Percentiles rank a stretch among this genome's conserved stretches.
Evolutionary conservation across 352 stramenopile genomes (phyloP).

Genomic region (Globisporangium spiculum): DNA sequence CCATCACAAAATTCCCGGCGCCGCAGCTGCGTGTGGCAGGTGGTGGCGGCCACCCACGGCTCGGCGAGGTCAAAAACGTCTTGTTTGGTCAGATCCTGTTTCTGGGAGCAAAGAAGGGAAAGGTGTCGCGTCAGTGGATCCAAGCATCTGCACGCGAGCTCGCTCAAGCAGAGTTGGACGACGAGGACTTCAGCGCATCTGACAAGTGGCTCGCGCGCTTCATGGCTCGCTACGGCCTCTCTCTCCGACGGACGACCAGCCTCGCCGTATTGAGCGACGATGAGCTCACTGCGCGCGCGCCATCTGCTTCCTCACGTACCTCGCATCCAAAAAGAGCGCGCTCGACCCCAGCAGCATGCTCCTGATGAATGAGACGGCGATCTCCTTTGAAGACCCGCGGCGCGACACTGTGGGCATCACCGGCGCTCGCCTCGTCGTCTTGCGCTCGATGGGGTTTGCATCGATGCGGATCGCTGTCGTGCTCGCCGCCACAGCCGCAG

Average conservation of each 20-base stretch:
- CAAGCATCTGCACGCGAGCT: slow-evolving; percentile 10
- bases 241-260: slow-evolving; percentile 22
- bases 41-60: neutral
- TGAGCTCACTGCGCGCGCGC: slow-evolving; percentile 14
- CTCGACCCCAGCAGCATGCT: slow-evolving; percentile 20
- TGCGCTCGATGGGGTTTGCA: slow-evolving; percentile 21
- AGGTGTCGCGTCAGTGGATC: slow-evolving; percentile 16
- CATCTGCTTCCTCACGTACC: slow-evolving; percentile 14
- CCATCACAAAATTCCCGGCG: slow-evolving; percentile 11
- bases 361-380: slow-evolving; percentile 26
- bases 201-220: slow-evolving; percentile 25
- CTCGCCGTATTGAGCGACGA: slow-evolving; percentile 16
- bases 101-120: slow-evolving; percentile 11
- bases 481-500: neutral
- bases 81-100: slow-evolving; percentile 18
- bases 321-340: neutral
- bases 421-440: slow-evolving; percentile 23
- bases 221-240: slow-evolving; percentile 28
- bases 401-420: slow-evolving; percentile 18
- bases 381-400: slow-evolving; percentile 26
- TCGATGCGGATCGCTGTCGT: slow-evolving; percentile 2
- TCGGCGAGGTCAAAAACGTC: slow-evolving; percentile 18
- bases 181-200: slow-evolving; percentile 16
- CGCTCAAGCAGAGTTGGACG: neutral
- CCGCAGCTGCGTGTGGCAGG: slow-evolving; percentile 2